Percentiles rank a stretch among this genome's conserved stretches.
Evolutionary conservation across 305 asterid species (phyloP).

Genomic region (Fraxinus baroniana): DNA sequence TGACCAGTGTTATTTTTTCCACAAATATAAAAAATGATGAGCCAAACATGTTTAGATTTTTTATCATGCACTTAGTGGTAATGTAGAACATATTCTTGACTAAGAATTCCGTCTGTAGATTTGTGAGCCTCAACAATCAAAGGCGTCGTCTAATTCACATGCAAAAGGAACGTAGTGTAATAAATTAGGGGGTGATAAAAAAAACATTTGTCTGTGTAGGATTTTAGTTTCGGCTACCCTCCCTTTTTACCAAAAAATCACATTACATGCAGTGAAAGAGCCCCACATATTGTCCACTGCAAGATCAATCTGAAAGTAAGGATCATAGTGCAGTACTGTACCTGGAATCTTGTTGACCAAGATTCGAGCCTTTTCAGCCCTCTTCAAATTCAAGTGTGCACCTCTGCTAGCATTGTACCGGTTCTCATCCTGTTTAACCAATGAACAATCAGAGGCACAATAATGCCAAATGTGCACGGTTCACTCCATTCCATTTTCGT

Average conservation of each 20-base stretch:
- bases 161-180: not conserved
- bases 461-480: not conserved
- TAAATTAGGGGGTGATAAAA: not conserved
- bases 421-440: slow-evolving; percentile 24
- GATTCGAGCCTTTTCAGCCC: slow-evolving; percentile 18
- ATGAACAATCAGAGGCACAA: not conserved
- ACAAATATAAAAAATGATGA: too few relatives aligned
- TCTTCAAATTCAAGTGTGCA: slow-evolving; percentile 17
- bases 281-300: too few relatives aligned
- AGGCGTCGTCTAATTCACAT: not conserved
- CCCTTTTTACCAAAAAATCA: not conserved
- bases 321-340: not conserved
- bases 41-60: not conserved
- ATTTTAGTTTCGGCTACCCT: not conserved
- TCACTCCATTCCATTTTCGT: not conserved
- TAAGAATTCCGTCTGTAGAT: not conserved
- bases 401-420: slow-evolving; percentile 14
- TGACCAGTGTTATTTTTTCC: not conserved
- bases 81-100: not conserved
- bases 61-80: not conserved
- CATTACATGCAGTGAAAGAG: too few relatives aligned
- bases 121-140: not conserved
- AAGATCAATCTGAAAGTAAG: not conserved
- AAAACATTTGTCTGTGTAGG: not conserved
- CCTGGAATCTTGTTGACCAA: slow-evolving; percentile 15